A percentile compares a stretch with the other conserved stretches of the same genome.
Conservation (phyloP, 352 stramenopile genomes). For the Globisporangium canariense region DNA sequence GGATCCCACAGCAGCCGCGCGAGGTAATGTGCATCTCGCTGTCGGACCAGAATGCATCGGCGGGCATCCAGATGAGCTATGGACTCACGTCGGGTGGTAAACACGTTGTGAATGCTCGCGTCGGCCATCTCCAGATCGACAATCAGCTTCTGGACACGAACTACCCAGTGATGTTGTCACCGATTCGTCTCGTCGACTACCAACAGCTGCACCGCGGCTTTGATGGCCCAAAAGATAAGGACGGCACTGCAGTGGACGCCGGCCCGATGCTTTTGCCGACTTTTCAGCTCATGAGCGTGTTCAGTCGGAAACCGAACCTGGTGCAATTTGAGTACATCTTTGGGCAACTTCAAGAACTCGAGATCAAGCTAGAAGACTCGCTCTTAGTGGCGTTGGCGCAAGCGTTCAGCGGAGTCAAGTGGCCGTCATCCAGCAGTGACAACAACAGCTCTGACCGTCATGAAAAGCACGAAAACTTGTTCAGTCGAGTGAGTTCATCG, state of each 20-base stretch:
- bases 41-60: conserved; percentile 61
- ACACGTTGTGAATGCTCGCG: conserved; percentile 71
- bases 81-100: conserved; percentile 60
- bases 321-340: conserved; percentile 88
- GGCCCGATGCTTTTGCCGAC: conserved; percentile 59
- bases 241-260: conserved; percentile 15
- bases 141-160: conserved; percentile 85
- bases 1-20: conserved; percentile 37
- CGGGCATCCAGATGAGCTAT: conserved; percentile 77
- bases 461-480: conserved; percentile 10
- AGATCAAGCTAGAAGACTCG: conserved; percentile 83
- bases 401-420: conserved; percentile 73
- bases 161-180: conserved; percentile 73
- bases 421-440: conserved; percentile 26
- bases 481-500: conserved; percentile 14
- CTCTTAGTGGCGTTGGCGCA: conserved; percentile 70
- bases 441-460: conserved; percentile 19
- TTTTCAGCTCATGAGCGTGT: conserved; percentile 80
- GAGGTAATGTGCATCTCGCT: conserved; percentile 77
- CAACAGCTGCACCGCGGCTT: conserved; percentile 66
- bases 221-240: conserved; percentile 11
- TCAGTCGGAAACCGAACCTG: conserved; percentile 54
- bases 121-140: conserved; percentile 82
- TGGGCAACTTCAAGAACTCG: conserved; percentile 80
- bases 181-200: conserved; percentile 61